Evolutionary conservation across 345 rosid genomes (phyloP).

Genomic region (Rubroshorea leprosula): DNA sequence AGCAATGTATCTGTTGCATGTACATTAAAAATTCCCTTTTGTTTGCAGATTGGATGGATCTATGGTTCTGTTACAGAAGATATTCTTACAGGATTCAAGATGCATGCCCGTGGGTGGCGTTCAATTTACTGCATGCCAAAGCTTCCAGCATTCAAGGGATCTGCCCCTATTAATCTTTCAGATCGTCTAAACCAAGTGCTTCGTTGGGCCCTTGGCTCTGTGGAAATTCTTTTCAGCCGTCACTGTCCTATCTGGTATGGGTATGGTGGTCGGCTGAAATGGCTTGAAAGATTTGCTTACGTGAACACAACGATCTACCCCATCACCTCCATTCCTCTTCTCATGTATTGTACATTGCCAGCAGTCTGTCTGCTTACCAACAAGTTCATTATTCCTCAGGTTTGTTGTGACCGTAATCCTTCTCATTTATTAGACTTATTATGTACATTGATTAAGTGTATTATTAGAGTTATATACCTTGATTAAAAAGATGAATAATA

Average conservation of each 20-base stretch:
- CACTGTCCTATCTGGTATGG: conserved; percentile 98
- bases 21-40: not conserved
- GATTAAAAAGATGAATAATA: too few relatives aligned
- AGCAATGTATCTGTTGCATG: too few relatives aligned
- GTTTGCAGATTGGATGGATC: conserved; percentile 90
- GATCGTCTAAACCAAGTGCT: conserved; percentile 97
- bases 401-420: conserved; percentile 23
- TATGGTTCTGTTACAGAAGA: too few relatives aligned
- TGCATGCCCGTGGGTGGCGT: conserved; percentile 98
- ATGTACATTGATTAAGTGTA: too few relatives aligned
- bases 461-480: too few relatives aligned
- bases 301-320: conserved; percentile 89
- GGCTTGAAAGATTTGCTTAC: conserved; percentile 86
- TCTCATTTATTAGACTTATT: conserved; percentile 1
- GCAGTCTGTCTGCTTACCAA: conserved; percentile 89
- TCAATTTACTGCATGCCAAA: conserved; percentile 93
- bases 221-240: conserved; percentile 88
- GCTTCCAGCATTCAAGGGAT: conserved; percentile 83
- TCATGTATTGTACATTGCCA: conserved; percentile 80
- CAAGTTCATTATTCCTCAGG: conserved; percentile 97
- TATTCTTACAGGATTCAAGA: conserved; percentile 97
- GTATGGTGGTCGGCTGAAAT: conserved; percentile 75
- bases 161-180: too few relatives aligned
- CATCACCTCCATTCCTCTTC: conserved; percentile 79
- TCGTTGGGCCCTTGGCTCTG: conserved; percentile 93